Evolutionary conservation across 2,329 filamentous ascomycete species (phyloP).

Genomic region (Venturia asperata): DNA sequence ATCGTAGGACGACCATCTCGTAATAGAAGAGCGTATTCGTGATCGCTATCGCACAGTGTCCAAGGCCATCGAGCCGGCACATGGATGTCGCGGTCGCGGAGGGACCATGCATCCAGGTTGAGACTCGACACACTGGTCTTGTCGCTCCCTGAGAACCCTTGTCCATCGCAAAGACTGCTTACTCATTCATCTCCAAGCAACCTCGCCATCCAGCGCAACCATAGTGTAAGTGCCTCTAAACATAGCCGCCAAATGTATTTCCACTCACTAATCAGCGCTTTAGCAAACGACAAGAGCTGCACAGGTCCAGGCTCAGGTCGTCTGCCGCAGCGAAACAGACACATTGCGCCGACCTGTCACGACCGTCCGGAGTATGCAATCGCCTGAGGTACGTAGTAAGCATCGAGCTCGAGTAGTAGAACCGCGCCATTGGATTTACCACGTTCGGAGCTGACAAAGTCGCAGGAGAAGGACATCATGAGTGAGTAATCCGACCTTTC

Average conservation of each 20-base stretch:
- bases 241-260: constrained; percentile 3
- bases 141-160: no score
- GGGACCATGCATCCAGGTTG: no score
- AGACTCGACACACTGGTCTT: no score
- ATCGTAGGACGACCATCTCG: background rate
- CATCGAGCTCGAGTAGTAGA: background rate
- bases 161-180: background rate
- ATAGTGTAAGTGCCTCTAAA: background rate
- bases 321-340: constrained; percentile 2
- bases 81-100: no score
- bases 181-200: background rate
- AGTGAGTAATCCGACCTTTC: constrained; percentile 3
- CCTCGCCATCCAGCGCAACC: background rate
- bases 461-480: constrained; percentile 11
- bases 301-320: constrained; percentile 3
- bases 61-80: no score
- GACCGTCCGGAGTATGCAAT: constrained; percentile 8
- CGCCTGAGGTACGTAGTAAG: constrained; percentile 13
- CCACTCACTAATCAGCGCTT: constrained; percentile 1
- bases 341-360: constrained; percentile 7
- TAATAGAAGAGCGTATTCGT: background rate
- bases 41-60: no score
- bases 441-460: background rate
- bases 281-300: background rate
- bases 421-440: background rate